A percentile compares a stretch with the other conserved stretches of the same genome.
Evolutionary conservation across 768 basidiomycete genomes (phyloP).

Genomic region (Leucosporidium scottii): DNA sequence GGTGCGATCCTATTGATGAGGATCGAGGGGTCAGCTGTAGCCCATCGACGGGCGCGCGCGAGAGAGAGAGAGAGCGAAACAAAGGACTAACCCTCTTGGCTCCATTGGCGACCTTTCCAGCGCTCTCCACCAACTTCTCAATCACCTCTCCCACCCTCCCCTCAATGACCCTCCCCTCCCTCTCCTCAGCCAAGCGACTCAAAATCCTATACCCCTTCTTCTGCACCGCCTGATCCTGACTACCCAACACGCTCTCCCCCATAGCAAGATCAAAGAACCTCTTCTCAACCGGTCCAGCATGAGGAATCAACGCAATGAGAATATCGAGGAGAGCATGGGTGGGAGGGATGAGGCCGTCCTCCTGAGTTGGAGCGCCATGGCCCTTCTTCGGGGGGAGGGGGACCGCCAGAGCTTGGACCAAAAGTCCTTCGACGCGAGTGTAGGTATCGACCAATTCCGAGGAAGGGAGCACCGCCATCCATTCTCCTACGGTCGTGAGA

Average conservation of each 20-base stretch:
- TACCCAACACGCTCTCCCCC: conserved; percentile 60
- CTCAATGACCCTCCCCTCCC: conserved; percentile 49
- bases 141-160: conserved; percentile 56
- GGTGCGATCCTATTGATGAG: conserved; percentile 74
- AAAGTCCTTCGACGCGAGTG: conserved; percentile 63
- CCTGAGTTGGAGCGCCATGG: neutral
- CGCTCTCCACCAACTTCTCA: conserved; percentile 57
- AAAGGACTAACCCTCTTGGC: conserved; percentile 65
- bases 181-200: conserved; percentile 59
- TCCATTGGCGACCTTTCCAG: conserved; percentile 62
- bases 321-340: conserved; percentile 66
- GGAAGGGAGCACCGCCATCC: conserved; percentile 62
- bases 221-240: conserved; percentile 79
- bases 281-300: conserved; percentile 8
- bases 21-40: no score
- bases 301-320: conserved; percentile 57
- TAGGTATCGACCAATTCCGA: conserved; percentile 77
- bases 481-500: conserved; percentile 80
- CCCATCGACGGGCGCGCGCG: no score
- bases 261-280: conserved; percentile 41
- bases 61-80: no score
- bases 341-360: conserved; percentile 38
- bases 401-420: conserved; percentile 56
- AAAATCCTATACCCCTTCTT: conserved; percentile 91
- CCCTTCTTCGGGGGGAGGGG: conserved; percentile 37